Evolutionary conservation across 495 filamentous ascomycete species (phyloP).

Genomic region (Apiosordaria backusii): DNA sequence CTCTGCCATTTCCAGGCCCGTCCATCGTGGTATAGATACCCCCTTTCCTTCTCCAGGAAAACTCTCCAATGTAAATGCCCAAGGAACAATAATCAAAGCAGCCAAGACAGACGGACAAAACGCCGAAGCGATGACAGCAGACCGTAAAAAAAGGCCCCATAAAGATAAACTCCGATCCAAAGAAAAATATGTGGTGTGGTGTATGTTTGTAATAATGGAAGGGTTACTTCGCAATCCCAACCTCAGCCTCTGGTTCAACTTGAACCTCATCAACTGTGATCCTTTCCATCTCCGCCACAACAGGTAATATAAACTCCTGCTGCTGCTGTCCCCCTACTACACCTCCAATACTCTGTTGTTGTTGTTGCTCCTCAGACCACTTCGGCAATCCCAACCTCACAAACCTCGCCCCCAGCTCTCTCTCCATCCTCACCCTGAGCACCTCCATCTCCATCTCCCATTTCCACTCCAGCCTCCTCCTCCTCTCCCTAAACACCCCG

Average conservation of each 20-base stretch:
- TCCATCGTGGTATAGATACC: not conserved
- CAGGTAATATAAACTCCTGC: not conserved
- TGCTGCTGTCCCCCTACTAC: not conserved
- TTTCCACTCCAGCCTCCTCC: constrained; percentile 46
- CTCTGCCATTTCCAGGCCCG: not conserved
- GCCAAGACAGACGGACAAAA: not conserved
- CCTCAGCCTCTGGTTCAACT: not conserved
- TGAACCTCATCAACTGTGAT: not conserved
- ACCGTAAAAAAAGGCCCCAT: not conserved
- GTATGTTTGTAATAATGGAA: not conserved
- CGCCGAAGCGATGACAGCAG: not conserved
- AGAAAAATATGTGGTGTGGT: not conserved
- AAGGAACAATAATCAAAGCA: not conserved
- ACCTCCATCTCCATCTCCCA: constrained; percentile 67
- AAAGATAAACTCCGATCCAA: not conserved
- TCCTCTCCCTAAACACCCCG: constrained; percentile 49
- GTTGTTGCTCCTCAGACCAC: constrained; percentile 32
- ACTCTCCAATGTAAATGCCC: not conserved
- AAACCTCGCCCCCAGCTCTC: constrained; percentile 45
- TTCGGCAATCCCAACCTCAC: constrained; percentile 45
- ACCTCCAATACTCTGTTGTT: not conserved
- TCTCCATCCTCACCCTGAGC: constrained; percentile 57
- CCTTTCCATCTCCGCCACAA: constrained; percentile 12
- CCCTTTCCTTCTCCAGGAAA: not conserved
- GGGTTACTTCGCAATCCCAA: not conserved